A percentile compares a stretch with the other conserved stretches of the same genome.
These are phyloP conservation scores for Rubus parviflorus DNA, from an alignment of 306 rosid genomes.

Conservation along the genomic window DNA sequence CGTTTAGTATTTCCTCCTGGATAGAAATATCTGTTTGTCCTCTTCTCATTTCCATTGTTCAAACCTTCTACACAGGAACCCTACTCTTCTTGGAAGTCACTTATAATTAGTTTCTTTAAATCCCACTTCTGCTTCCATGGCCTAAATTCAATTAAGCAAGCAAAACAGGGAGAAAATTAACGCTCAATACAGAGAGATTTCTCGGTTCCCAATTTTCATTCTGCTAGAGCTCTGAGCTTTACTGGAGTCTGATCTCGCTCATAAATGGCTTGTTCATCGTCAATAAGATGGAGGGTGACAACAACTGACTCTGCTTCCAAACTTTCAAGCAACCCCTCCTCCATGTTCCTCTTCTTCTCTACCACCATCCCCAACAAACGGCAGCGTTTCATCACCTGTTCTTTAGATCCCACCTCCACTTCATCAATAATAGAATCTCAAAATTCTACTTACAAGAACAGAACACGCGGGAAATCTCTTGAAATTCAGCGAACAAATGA, in stretches of 20 bases:
- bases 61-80: not conserved
- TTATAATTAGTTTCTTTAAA: not conserved
- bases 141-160: not conserved
- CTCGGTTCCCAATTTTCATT: not conserved
- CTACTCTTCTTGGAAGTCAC: not conserved
- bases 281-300: slow-evolving; percentile 18
- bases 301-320: slow-evolving; percentile 13
- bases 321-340: slow-evolving; percentile 5
- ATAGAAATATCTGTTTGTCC: not conserved
- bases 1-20: slow-evolving; percentile 5
- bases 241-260: not conserved
- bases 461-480: slow-evolving; percentile 10
- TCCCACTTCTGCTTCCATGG: slow-evolving; percentile 1
- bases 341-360: slow-evolving; percentile 18
- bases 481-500: slow-evolving; percentile 9
- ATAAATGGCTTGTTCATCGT: slow-evolving; percentile 22
- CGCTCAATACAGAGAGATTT: not conserved
- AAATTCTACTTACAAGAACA: slow-evolving; percentile 3
- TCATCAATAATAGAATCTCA: slow-evolving; percentile 17
- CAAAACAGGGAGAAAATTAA: not conserved
- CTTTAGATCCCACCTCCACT: slow-evolving; percentile 15
- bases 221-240: not conserved
- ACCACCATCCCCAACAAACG: slow-evolving; percentile 15
- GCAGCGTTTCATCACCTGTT: slow-evolving; percentile 5
- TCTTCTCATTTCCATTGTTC: not conserved